These are phyloP conservation scores for Somion occarium DNA, from an alignment of 1,284 basidiomycete genomes.

Conservation along the genomic window DNA sequence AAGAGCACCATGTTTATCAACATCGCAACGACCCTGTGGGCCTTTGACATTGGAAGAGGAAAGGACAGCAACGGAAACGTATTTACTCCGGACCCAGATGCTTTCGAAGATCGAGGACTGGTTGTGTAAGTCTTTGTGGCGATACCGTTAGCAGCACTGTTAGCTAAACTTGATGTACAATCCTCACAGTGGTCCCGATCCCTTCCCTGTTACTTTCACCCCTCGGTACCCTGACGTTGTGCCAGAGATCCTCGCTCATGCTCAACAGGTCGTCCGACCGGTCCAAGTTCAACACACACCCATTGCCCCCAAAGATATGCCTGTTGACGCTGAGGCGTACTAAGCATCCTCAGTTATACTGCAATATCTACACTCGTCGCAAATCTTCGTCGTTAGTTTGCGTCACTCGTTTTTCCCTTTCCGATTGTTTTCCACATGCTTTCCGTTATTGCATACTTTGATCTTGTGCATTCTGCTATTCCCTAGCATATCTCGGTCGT, in stretches of 20 bases:
- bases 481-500: background rate
- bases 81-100: constrained; percentile 1
- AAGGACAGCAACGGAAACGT: constrained; percentile 12
- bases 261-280: constrained; percentile 1
- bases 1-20: constrained; percentile 15
- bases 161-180: background rate
- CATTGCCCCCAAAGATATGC: background rate
- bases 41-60: constrained; percentile 16
- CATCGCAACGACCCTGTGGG: constrained; percentile 15
- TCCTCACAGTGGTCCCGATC: constrained; percentile 1
- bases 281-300: constrained; percentile 1
- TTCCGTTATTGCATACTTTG: background rate
- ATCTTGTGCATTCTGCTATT: background rate
- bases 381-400: background rate
- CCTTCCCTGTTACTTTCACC: constrained; percentile 3
- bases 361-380: background rate
- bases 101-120: constrained; percentile 4
- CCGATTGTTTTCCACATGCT: background rate
- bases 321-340: background rate
- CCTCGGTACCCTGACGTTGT: constrained; percentile 3
- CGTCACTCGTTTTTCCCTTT: background rate
- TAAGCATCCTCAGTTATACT: background rate
- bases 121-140: constrained; percentile 4
- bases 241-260: background rate
- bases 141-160: background rate